Percentiles rank a stretch among this genome's conserved stretches.
Evolutionary conservation across 192 early-diverging fungal species (phyloP).

Genomic region (Entomortierella chlamydospora): DNA sequence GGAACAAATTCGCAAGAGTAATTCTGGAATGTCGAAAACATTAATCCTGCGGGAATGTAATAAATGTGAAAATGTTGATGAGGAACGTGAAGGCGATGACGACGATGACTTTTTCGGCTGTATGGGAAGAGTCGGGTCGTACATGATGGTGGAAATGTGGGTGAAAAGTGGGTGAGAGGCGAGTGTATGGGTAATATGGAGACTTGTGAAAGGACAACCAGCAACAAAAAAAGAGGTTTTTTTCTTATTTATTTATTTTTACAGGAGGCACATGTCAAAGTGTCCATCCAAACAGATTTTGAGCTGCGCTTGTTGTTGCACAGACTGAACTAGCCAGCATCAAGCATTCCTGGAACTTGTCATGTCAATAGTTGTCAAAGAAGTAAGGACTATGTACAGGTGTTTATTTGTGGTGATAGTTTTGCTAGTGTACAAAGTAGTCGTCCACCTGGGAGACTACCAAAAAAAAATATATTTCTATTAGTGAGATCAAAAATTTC

Average conservation of each 20-base stretch:
- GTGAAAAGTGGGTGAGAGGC: neutral
- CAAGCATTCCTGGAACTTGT: too few species aligned
- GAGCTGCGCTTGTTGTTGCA: too few species aligned
- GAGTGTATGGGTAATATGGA: neutral
- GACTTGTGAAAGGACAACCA: neutral
- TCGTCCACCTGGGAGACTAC: too few species aligned
- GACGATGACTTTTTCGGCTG: neutral
- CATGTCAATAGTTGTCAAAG: too few species aligned
- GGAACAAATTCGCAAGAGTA: constrained; percentile 18
- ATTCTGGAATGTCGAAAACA: constrained; percentile 47
- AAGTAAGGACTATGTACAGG: too few species aligned
- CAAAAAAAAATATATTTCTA: too few species aligned
- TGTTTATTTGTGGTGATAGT: neutral
- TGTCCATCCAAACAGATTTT: too few species aligned
- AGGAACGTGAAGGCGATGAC: neutral
- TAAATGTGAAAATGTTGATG: neutral
- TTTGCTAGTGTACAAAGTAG: too few species aligned
- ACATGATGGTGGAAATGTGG: neutral
- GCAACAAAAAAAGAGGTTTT: neutral
- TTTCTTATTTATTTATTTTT: too few species aligned
- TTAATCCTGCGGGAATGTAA: neutral
- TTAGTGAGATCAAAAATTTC: too few species aligned
- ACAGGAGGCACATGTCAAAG: too few species aligned
- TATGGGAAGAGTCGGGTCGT: neutral
- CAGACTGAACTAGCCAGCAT: too few species aligned